These are phyloP conservation scores for Magnaporthiopsis poae DNA, from an alignment of 2,329 filamentous ascomycete species.

Conservation along the genomic window DNA sequence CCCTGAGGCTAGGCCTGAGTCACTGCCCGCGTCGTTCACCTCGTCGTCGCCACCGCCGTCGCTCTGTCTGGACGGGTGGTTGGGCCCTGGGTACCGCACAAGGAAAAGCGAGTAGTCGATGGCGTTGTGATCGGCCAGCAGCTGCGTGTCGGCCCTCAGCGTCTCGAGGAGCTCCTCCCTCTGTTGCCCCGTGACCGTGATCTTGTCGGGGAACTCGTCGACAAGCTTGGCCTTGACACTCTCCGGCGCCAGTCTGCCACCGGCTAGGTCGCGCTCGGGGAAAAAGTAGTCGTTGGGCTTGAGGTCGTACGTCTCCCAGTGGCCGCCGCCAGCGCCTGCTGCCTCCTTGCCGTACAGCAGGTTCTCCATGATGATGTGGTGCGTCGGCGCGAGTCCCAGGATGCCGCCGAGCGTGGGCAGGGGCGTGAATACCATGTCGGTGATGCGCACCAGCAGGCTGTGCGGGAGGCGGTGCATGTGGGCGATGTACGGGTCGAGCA, in stretches of 20 bases:
- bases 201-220: conserved; percentile 58
- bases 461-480: conserved; percentile 52
- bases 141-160: conserved; percentile 51
- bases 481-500: conserved; percentile 53
- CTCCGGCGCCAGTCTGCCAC: conserved; percentile 51
- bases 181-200: conserved; percentile 45
- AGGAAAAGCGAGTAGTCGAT: conserved; percentile 71
- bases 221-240: conserved; percentile 56
- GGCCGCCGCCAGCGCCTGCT: conserved; percentile 14
- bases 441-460: conserved; percentile 61
- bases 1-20: conserved; percentile 15
- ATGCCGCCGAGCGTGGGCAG: conserved; percentile 48
- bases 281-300: conserved; percentile 69
- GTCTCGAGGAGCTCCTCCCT: conserved; percentile 45
- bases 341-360: conserved; percentile 46
- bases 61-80: neutral
- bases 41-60: conserved; percentile 17
- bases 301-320: conserved; percentile 65
- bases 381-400: conserved; percentile 52
- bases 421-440: conserved; percentile 53
- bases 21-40: conserved; percentile 7
- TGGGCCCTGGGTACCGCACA: conserved; percentile 31
- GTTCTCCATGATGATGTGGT: conserved; percentile 74
- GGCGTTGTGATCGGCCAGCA: conserved; percentile 53
- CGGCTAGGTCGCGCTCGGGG: conserved; percentile 61